Percentiles rank a stretch among this genome's conserved stretches.
These are phyloP conservation scores for Dicorynia guianensis DNA, from an alignment of 306 rosid genomes.

Conservation along the genomic window DNA sequence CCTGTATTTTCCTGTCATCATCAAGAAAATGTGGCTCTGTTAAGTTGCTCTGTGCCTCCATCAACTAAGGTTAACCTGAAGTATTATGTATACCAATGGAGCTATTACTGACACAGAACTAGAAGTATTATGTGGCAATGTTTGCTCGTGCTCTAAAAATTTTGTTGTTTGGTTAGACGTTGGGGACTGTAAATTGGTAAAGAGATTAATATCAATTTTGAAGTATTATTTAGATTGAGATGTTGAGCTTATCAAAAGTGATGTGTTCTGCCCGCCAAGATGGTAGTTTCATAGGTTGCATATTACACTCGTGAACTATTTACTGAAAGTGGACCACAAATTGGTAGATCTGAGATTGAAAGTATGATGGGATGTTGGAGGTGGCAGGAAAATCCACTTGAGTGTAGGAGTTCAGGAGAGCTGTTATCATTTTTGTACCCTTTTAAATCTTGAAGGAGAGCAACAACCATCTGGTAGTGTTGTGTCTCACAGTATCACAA, in stretches of 20 bases:
- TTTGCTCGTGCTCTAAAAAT: conserved; percentile 25
- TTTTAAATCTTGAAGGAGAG: conserved; percentile 33
- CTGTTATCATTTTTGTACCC: conserved; percentile 29
- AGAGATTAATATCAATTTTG: conserved; percentile 17
- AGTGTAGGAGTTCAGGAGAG: conserved; percentile 34
- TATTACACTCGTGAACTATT: conserved; percentile 31
- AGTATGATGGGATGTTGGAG: conserved; percentile 36
- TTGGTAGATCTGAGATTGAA: conserved; percentile 29
- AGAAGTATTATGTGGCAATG: conserved; percentile 9
- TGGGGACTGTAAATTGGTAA: conserved; percentile 26
- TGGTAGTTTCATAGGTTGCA: conserved; percentile 24
- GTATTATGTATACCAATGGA: conserved; percentile 30
- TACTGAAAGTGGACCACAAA: conserved; percentile 35
- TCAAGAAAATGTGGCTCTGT: conserved; percentile 15
- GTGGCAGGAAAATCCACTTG: conserved; percentile 19
- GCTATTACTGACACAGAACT: neutral
- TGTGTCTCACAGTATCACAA: conserved; percentile 37
- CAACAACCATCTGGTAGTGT: conserved; percentile 26
- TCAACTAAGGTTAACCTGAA: conserved; percentile 31
- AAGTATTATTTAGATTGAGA: conserved; percentile 17
- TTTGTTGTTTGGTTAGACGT: conserved; percentile 19
- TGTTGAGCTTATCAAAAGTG: conserved; percentile 7
- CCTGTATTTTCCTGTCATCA: conserved; percentile 9
- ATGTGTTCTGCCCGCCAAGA: neutral
- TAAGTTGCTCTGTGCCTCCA: neutral